Evolutionary conservation across 345 rosid genomes (phyloP), one percentile per base, ranked within the genome.

Genomic region (Eucalyptus caleyi): DNA sequence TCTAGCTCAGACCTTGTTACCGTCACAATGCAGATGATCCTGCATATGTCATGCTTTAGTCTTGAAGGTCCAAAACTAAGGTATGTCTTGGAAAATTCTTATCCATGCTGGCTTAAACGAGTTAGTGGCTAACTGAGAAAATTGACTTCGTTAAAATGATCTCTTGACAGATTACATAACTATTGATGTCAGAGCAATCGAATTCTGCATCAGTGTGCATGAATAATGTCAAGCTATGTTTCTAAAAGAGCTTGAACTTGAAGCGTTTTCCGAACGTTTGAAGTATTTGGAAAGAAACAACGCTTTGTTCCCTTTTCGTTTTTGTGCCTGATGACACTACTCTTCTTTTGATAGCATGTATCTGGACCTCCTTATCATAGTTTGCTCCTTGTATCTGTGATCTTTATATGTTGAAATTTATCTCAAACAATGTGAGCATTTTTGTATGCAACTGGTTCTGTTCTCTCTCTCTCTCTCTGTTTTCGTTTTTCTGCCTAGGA

Each of bases 221-320:
- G 60, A 54, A 54, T 54, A 24, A 56, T 23, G 62, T 56, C 62
- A 21, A 56, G 27, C 62, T 56, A 24, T 23, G 62, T 56, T 23
- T 23, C 13, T 23, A 23, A 23, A 1, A 56, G 26, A 56, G 62
- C 62, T 56, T 56, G 27, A 56, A 56, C 62, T 4, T 56, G 27
- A 56, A 56, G 62, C 11, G 30, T 9, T 9, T 51, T 51, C 4
- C 8, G 4, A 51, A 18, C 7, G 8, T 51, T 51, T 51, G 56
- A 16, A 51, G 54, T 51, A 23, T 56, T 56, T 56, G 60, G 60
- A 23, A 56, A 56, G 60, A 56, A 0, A 56, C 9, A 23, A 9
- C 2, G 10, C 27, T 56, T 21, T 2, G 1, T 23, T 4, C 62
- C 62, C 1, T 9, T 56, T 56, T 56, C 1, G 1, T 4, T 56